These are phyloP conservation scores for Oxyria digyna DNA, from an alignment of 148 eudicot species.

Conservation along the genomic window DNA sequence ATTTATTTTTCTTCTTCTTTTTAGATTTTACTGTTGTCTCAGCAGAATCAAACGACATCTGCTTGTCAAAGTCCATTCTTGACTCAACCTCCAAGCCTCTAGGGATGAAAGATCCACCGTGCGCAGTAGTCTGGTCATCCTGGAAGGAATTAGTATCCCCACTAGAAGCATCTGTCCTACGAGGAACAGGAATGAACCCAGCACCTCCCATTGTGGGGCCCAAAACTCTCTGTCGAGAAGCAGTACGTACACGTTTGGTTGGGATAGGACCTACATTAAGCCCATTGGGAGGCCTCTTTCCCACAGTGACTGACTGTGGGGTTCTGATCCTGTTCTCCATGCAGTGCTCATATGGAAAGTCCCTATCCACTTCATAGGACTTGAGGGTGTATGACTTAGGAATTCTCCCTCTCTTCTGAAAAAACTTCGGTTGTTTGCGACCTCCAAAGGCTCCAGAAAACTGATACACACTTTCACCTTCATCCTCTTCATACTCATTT, in stretches of 20 bases:
- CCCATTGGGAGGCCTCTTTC: slow-evolving; percentile 56
- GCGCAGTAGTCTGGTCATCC: slow-evolving; percentile 66
- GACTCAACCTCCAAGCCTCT: slow-evolving; percentile 78
- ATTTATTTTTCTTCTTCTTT: slow-evolving; percentile 73
- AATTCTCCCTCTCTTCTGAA: slow-evolving; percentile 47
- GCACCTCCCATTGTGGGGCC: slow-evolving; percentile 55
- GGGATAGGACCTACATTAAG: slow-evolving; percentile 55
- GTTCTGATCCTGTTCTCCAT: slow-evolving; percentile 45
- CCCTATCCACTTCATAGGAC: slow-evolving; percentile 43
- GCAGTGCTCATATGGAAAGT: slow-evolving; percentile 33
- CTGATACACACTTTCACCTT: slow-evolving; percentile 52
- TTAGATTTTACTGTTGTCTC: slow-evolving; percentile 52
- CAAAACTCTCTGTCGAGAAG: slow-evolving; percentile 71
- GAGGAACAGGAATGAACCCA: slow-evolving; percentile 42
- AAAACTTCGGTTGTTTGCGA: slow-evolving; percentile 36
- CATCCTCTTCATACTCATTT: slow-evolving; percentile 63
- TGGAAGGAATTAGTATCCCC: slow-evolving; percentile 87
- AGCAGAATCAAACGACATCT: slow-evolving; percentile 43
- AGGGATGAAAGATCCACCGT: slow-evolving; percentile 43
- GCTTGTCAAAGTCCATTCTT: slow-evolving; percentile 49
- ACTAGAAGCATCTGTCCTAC: slow-evolving; percentile 70
- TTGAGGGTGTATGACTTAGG: slow-evolving; percentile 34
- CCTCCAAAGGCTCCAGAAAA: slow-evolving; percentile 36
- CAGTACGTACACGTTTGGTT: slow-evolving; percentile 80
- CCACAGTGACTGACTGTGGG: slow-evolving; percentile 36